Conservation (phyloP, 1,284 basidiomycete species). For the Pyrrhoderma lamaoense region DNA sequence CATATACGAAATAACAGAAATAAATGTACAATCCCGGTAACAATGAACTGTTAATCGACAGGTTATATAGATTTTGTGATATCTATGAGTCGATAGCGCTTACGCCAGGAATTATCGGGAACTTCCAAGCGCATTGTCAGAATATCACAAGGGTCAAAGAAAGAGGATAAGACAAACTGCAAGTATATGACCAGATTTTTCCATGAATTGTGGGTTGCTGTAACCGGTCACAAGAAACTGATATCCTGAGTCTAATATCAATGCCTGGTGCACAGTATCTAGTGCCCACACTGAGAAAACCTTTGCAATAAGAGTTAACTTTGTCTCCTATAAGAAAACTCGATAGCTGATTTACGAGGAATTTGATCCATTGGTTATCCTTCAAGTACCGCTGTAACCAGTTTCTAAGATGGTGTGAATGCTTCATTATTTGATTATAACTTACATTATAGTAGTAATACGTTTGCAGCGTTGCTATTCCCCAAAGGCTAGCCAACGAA, state of each 20-base stretch:
- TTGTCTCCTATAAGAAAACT: not conserved
- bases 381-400: slow-evolving; percentile 6
- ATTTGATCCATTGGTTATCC: slow-evolving; percentile 11
- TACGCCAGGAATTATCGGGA: slow-evolving; percentile 6
- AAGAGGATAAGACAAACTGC: slow-evolving; percentile 5
- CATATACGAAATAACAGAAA: no score
- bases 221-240: slow-evolving; percentile 16
- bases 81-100: not conserved
- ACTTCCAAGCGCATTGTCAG: not conserved
- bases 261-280: slow-evolving; percentile 17
- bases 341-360: slow-evolving; percentile 2
- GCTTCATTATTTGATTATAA: not conserved
- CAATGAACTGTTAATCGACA: no score
- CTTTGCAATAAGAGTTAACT: not conserved
- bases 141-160: not conserved
- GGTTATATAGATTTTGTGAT: no score
- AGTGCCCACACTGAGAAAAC: slow-evolving; percentile 11
- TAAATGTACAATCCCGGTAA: no score
- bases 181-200: slow-evolving; percentile 5
- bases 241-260: slow-evolving; percentile 16
- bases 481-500: slow-evolving; percentile 1
- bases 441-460: slow-evolving; percentile 17
- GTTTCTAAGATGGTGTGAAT: not conserved
- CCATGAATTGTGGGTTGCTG: slow-evolving; percentile 8
- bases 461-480: not conserved